These are phyloP conservation scores for Aspergillus neoniger DNA, from an alignment of 2,329 filamentous ascomycete genomes.

Conservation along the genomic window DNA sequence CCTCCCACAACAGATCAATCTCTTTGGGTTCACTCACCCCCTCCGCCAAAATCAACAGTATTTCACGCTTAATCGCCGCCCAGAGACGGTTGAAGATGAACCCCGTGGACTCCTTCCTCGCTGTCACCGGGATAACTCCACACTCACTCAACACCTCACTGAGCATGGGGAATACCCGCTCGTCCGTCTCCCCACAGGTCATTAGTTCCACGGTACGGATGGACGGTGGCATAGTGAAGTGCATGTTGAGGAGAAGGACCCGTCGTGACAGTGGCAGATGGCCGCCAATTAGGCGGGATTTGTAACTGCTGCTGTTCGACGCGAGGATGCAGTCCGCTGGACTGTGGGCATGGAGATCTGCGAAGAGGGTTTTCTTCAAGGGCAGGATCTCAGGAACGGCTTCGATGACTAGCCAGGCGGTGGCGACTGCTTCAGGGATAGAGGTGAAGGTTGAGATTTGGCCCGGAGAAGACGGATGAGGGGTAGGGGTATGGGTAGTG, in stretches of 20 bases:
- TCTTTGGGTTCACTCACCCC: constrained; percentile 53
- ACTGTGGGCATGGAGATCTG: constrained; percentile 47
- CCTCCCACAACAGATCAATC: constrained; percentile 52
- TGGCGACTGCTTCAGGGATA: constrained; percentile 37
- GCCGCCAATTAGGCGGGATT: constrained; percentile 55
- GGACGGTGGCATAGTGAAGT: constrained; percentile 54
- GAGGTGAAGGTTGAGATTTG: no score
- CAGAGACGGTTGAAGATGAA: constrained; percentile 60
- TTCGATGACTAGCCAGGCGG: constrained; percentile 58
- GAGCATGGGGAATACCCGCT: constrained; percentile 50
- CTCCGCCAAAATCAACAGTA: constrained; percentile 52
- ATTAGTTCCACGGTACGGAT: constrained; percentile 55
- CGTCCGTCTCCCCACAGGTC: constrained; percentile 51
- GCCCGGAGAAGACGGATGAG: no score
- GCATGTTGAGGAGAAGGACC: constrained; percentile 51
- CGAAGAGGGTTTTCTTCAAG: constrained; percentile 51
- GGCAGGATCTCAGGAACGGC: constrained; percentile 54
- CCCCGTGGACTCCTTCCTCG: constrained; percentile 52
- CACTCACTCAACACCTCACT: constrained; percentile 41
- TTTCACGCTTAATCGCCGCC: constrained; percentile 59
- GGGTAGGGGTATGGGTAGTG: no score
- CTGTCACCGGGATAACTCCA: constrained; percentile 46
- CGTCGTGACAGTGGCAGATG: constrained; percentile 36
- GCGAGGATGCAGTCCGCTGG: constrained; percentile 52
- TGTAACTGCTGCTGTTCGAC: constrained; percentile 32